phyloP scores from a whole-genome alignment of 108 stramenopile species.

The Nitzschia palea region DNA sequence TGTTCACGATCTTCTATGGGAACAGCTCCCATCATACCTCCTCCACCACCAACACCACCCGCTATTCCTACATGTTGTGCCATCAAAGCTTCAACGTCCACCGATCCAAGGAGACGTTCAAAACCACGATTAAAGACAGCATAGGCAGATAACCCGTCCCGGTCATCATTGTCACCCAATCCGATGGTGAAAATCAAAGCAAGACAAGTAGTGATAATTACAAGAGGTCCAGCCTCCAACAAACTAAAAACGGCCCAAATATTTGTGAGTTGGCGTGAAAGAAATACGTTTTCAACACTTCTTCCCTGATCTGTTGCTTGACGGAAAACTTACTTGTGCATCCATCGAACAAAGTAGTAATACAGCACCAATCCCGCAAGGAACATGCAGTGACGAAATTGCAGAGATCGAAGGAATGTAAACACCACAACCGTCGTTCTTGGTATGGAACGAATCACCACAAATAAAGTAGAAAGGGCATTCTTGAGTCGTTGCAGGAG shows the following conservation, averaged over 20 bases:
- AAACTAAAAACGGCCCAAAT: neutral
- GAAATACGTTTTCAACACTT: neutral
- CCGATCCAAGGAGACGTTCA: slow-evolving; percentile 64
- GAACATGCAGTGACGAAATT: slow-evolving; percentile 19
- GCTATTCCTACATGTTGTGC: slow-evolving; percentile 75
- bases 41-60: slow-evolving; percentile 11
- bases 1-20: slow-evolving; percentile 7
- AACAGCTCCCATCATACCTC: neutral
- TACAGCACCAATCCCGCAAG: slow-evolving; percentile 30
- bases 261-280: neutral
- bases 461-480: neutral
- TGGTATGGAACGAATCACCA: slow-evolving; percentile 12
- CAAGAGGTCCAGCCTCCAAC: slow-evolving; percentile 68
- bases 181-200: slow-evolving; percentile 71
- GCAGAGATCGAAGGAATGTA: neutral
- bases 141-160: slow-evolving; percentile 66
- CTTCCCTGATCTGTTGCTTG: neutral
- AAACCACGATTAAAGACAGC: slow-evolving; percentile 83
- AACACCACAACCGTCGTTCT: neutral
- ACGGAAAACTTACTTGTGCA: slow-evolving; percentile 26
- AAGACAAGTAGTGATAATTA: slow-evolving; percentile 61
- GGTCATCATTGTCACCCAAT: slow-evolving; percentile 63
- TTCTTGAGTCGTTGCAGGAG: neutral
- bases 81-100: slow-evolving; percentile 73
- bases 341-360: slow-evolving; percentile 37